A percentile compares a stretch with the other conserved stretches of the same genome.
phyloP scores from a whole-genome alignment of 768 basidiomycete genomes.

The Agaricus subrufescens region DNA sequence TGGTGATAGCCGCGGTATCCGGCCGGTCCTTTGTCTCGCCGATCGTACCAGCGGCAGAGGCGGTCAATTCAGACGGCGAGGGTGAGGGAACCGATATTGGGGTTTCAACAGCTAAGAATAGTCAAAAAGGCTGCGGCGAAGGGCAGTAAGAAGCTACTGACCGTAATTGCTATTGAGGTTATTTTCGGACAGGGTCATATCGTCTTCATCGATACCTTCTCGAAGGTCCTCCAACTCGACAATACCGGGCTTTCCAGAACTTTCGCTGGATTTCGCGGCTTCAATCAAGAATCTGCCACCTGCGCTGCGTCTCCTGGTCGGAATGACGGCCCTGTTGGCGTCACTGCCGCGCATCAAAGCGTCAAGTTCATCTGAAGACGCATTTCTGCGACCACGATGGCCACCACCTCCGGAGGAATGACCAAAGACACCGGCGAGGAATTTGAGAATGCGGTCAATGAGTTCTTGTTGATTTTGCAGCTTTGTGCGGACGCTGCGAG shows the following conservation, averaged over 20 bases:
- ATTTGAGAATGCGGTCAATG: constrained; percentile 91
- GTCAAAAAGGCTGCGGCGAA: background rate
- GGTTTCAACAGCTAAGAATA: constrained; percentile 40
- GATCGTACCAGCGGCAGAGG: constrained; percentile 20
- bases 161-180: background rate
- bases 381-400: constrained; percentile 24
- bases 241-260: constrained; percentile 27
- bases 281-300: constrained; percentile 65
- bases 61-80: constrained; percentile 25
- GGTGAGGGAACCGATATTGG: constrained; percentile 35
- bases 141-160: constrained; percentile 14
- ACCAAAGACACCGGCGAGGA: constrained; percentile 90
- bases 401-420: constrained; percentile 26
- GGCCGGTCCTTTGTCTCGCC: constrained; percentile 13
- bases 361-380: constrained; percentile 3
- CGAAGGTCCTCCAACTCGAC: constrained; percentile 20
- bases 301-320: no score
- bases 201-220: background rate
- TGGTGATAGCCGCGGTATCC: no score
- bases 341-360: background rate
- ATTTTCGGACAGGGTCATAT: constrained; percentile 1
- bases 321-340: background rate
- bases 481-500: constrained; percentile 67
- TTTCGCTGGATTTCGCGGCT: constrained; percentile 27
- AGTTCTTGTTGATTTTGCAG: constrained; percentile 95